phyloP scores from a whole-genome alignment of 768 basidiomycete genomes.

The Xerocomellus intermedius region DNA sequence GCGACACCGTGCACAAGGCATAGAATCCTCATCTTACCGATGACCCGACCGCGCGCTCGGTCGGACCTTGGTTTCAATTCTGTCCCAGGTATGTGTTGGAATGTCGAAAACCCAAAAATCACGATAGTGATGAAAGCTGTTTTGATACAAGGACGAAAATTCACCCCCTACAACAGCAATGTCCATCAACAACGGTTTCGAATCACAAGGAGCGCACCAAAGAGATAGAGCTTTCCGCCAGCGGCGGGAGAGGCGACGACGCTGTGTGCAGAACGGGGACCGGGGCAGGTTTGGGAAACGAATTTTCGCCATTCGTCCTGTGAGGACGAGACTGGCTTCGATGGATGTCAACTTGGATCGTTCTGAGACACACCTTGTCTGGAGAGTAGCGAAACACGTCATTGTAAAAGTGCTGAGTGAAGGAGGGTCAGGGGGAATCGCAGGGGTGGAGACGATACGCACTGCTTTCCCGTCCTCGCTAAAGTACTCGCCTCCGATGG shows the following conservation, averaged over 20 bases:
- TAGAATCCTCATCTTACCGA: slow-evolving; percentile 40
- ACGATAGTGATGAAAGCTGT: slow-evolving; percentile 82
- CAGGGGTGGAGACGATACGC: slow-evolving; percentile 12
- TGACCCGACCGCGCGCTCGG: slow-evolving; percentile 85
- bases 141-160: slow-evolving; percentile 81
- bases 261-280: slow-evolving; percentile 85
- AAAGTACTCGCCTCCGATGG: slow-evolving; percentile 85
- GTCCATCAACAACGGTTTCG: neutral
- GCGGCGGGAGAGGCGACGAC: slow-evolving; percentile 68
- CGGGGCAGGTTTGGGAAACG: slow-evolving; percentile 80
- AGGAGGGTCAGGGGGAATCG: neutral
- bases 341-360: neutral
- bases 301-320: slow-evolving; percentile 90
- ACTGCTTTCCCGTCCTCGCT: slow-evolving; percentile 83
- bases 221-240: slow-evolving; percentile 86
- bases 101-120: slow-evolving; percentile 91
- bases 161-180: slow-evolving; percentile 61
- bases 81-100: slow-evolving; percentile 75
- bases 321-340: neutral
- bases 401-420: slow-evolving; percentile 73
- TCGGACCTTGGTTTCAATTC: slow-evolving; percentile 80
- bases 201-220: slow-evolving; percentile 45
- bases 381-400: slow-evolving; percentile 86
- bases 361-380: slow-evolving; percentile 53
- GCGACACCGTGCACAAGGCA: neutral